Conservation (phyloP, 805 yeast genomes). For the Cyberlindnera sargentensis region DNA sequence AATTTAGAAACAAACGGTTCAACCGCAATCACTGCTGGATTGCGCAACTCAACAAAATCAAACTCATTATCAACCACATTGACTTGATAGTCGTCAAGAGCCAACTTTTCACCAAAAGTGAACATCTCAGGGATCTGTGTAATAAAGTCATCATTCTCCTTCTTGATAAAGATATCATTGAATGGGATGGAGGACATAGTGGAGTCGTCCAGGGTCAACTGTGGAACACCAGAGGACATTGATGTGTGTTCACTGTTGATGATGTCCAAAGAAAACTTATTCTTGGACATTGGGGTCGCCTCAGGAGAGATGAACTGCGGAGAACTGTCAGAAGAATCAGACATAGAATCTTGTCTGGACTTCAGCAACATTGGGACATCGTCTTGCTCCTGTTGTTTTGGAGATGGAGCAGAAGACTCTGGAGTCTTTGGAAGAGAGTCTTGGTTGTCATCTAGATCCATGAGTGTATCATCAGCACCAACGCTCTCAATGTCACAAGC, state of each 20-base stretch:
- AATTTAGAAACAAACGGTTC: conserved; percentile 1
- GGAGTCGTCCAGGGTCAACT: neutral
- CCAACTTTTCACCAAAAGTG: conserved; percentile 8
- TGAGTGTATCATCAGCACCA: conserved; percentile 6
- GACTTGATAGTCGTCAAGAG: conserved; percentile 16
- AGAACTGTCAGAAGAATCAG: conserved; percentile 7
- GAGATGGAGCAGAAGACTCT: conserved; percentile 18
- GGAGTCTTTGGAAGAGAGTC: conserved; percentile 22
- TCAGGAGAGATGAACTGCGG: conserved; percentile 9
- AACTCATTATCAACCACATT: conserved; percentile 24
- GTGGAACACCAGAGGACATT: neutral
- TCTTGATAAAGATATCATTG: conserved; percentile 10
- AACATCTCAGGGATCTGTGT: conserved; percentile 7
- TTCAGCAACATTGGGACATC: conserved; percentile 14
- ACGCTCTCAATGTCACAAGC: conserved; percentile 12
- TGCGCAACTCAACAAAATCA: conserved; percentile 37
- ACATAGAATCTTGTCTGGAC: conserved; percentile 11
- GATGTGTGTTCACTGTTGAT: conserved; percentile 7
- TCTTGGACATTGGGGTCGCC: conserved; percentile 11
- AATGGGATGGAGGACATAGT: neutral
- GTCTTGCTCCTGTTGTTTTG: conserved; percentile 8
- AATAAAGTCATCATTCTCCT: conserved; percentile 9
- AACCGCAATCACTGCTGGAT: conserved; percentile 37
- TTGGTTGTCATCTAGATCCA: conserved; percentile 4
- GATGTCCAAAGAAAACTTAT: conserved; percentile 22